Evolutionary conservation across 768 basidiomycete species (phyloP).

Genomic region (Tricholoma sp.): DNA sequence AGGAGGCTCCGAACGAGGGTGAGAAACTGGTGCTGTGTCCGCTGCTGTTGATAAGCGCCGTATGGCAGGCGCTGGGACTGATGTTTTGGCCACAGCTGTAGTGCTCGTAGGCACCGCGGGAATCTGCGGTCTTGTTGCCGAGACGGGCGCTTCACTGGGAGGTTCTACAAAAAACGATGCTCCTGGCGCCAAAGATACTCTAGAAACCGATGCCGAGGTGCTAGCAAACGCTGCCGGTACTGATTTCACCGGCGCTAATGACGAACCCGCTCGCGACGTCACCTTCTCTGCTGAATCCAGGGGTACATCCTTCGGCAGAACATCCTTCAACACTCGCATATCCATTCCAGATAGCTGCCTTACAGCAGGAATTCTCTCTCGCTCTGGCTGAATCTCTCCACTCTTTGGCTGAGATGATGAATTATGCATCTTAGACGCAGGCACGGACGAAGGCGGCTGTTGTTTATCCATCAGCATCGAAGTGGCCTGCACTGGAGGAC

Average conservation of each 20-base stretch:
- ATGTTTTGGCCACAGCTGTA: background rate
- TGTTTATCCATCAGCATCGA: background rate
- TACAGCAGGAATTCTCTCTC: background rate
- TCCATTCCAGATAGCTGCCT: background rate
- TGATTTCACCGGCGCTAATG: background rate
- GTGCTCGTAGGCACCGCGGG: background rate
- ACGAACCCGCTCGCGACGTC: background rate
- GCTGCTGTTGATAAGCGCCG: background rate
- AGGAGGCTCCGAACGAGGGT: background rate
- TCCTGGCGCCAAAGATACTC: background rate
- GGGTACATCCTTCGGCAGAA: background rate
- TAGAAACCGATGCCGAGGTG: background rate
- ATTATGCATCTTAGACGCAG: background rate
- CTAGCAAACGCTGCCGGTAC: background rate
- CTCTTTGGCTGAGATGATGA: background rate
- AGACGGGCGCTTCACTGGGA: background rate
- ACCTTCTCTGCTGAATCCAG: background rate
- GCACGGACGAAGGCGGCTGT: background rate
- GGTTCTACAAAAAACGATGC: background rate
- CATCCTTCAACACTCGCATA: background rate
- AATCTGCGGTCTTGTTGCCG: background rate
- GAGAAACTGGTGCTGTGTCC: background rate
- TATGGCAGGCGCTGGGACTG: background rate
- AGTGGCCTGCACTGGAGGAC: background rate
- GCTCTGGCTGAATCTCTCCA: background rate